Evolutionary conservation across 1,139 yeast species (phyloP).

Genomic region (Candida albicans): DNA sequence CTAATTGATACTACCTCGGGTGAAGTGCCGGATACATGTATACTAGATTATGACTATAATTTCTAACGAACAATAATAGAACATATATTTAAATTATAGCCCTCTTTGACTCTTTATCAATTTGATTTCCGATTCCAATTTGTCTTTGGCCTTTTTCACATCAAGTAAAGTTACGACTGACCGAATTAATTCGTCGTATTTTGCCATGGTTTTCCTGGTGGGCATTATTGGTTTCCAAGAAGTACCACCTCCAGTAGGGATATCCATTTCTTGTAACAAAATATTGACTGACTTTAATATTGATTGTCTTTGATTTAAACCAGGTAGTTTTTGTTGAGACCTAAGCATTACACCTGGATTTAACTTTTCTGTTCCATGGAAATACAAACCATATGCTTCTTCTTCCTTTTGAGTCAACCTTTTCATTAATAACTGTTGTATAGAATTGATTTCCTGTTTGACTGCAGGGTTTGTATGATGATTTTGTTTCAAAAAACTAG

Average conservation of each 20-base stretch:
- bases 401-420: slow-evolving; percentile 76
- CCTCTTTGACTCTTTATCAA: slow-evolving; percentile 55
- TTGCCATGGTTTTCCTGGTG: slow-evolving; percentile 74
- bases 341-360: slow-evolving; percentile 79
- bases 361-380: slow-evolving; percentile 72
- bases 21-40: not conserved
- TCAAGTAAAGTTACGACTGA: slow-evolving; percentile 76
- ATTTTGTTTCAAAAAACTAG: slow-evolving; percentile 40
- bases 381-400: slow-evolving; percentile 79
- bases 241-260: slow-evolving; percentile 60
- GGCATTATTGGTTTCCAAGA: slow-evolving; percentile 81
- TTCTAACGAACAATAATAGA: not conserved
- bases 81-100: slow-evolving; percentile 19
- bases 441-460: slow-evolving; percentile 39
- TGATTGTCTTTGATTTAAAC: slow-evolving; percentile 52
- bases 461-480: slow-evolving; percentile 24
- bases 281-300: slow-evolving; percentile 74
- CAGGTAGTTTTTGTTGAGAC: slow-evolving; percentile 56
- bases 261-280: slow-evolving; percentile 75
- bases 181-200: slow-evolving; percentile 75
- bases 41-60: slow-evolving; percentile 5
- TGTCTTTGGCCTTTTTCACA: slow-evolving; percentile 83
- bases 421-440: slow-evolving; percentile 49
- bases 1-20: not conserved
- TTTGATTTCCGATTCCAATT: slow-evolving; percentile 75